Conservation (phyloP, 208 protist species). For the Acanthamoeba comandoni region DNA sequence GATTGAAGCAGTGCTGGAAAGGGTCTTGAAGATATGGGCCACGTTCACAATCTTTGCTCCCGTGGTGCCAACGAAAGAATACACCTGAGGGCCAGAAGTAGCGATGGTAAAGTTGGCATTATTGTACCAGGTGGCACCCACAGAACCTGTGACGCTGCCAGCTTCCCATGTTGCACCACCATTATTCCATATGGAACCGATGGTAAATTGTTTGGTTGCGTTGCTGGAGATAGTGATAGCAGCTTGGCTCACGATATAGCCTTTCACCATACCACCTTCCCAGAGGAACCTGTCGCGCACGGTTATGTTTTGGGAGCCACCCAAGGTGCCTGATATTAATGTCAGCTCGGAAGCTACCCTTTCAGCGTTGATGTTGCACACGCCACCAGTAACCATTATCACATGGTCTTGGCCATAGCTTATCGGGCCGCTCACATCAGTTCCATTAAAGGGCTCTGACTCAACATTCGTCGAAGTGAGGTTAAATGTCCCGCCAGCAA, state of each 20-base stretch:
- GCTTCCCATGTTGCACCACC: neutral
- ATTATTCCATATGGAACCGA: neutral
- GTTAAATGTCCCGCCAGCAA: conserved; percentile 37
- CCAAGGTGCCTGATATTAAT: neutral
- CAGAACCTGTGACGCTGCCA: conserved; percentile 11
- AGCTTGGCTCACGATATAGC: conserved; percentile 29
- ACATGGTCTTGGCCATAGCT: conserved; percentile 16
- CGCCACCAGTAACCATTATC: neutral
- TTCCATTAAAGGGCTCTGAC: no score
- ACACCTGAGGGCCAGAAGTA: neutral
- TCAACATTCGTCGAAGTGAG: neutral
- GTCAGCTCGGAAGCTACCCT: neutral
- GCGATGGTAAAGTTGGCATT: conserved; percentile 29
- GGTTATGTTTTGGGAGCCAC: neutral
- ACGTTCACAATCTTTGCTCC: conserved; percentile 39
- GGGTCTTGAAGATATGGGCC: conserved; percentile 38
- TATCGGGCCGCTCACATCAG: neutral
- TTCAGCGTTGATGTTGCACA: conserved; percentile 30
- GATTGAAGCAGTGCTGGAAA: neutral
- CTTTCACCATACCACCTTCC: conserved; percentile 14
- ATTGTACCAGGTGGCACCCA: conserved; percentile 28
- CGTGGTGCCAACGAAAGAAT: neutral
- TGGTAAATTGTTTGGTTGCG: neutral
- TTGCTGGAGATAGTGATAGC: neutral
- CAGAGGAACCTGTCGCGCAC: conserved; percentile 33